Conservation (phyloP, 2,329 filamentous ascomycete genomes). For the Cadophora luteo-olivacea region DNA sequence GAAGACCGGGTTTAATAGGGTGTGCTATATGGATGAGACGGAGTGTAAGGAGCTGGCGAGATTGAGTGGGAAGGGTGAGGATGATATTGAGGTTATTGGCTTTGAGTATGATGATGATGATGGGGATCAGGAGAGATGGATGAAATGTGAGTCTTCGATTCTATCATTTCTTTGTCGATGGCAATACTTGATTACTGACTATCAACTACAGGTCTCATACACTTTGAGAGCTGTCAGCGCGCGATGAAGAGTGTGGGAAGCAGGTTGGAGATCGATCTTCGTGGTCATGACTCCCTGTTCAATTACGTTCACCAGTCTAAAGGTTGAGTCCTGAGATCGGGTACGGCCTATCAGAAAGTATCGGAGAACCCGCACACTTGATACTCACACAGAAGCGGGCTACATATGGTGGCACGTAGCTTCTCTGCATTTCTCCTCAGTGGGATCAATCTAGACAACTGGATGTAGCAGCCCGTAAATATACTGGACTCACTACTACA, state of each 20-base stretch:
- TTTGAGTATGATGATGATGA: slow-evolving; percentile 19
- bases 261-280: not conserved
- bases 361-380: not conserved
- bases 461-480: not conserved
- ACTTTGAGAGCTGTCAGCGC: not conserved
- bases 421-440: no score
- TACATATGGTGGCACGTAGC: no score
- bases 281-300: slow-evolving; percentile 9
- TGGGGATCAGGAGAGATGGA: slow-evolving; percentile 10
- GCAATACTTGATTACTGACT: not conserved
- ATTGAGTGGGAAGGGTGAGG: not conserved
- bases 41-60: slow-evolving; percentile 4
- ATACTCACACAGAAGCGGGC: not conserved
- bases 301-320: not conserved
- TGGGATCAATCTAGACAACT: no score
- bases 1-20: not conserved
- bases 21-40: slow-evolving; percentile 18
- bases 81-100: slow-evolving; percentile 7
- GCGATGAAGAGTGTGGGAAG: slow-evolving; percentile 15
- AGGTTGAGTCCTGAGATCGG: not conserved
- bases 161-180: not conserved
- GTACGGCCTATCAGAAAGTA: not conserved
- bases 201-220: not conserved
- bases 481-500: not conserved
- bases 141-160: slow-evolving; percentile 4